Evolutionary conservation across 164 flowering plant genomes (phyloP).

Genomic region (Nelumbo lutea): DNA sequence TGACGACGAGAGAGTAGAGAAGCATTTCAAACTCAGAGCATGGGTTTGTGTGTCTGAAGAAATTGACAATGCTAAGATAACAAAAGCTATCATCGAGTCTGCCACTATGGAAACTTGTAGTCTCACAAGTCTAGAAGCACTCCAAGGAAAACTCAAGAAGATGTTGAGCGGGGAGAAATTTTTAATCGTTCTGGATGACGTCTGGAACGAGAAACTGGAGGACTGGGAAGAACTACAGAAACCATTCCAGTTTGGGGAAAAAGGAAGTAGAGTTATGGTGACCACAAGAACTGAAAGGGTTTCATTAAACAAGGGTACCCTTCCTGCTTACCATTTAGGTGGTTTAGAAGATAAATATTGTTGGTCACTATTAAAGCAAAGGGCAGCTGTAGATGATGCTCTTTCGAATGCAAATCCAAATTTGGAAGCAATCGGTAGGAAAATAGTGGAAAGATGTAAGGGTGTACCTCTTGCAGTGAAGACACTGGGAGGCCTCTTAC

Average conservation of each 20-base stretch:
- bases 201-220: constrained; percentile 1
- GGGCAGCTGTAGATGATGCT: not conserved
- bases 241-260: not conserved
- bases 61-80: not conserved
- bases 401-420: not conserved
- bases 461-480: constrained; percentile 16
- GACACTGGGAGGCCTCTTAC: constrained; percentile 14
- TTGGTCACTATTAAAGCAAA: constrained; percentile 8
- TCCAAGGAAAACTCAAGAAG: not conserved
- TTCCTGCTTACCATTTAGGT: not conserved
- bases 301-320: constrained; percentile 3
- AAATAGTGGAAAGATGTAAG: constrained; percentile 18
- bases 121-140: not conserved
- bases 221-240: not conserved
- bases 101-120: not conserved
- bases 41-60: constrained; percentile 10
- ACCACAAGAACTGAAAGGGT: constrained; percentile 17
- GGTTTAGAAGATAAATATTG: constrained; percentile 3
- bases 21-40: not conserved
- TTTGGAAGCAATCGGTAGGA: constrained; percentile 10
- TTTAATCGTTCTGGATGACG: constrained; percentile 8
- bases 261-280: constrained; percentile 13
- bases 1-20: constrained; percentile 1
- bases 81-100: constrained; percentile 3
- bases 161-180: not conserved